Evolutionary conservation across 345 rosid species (phyloP), one percentile per base, ranked within the genome.

Genomic region (Clausena lansium): DNA sequence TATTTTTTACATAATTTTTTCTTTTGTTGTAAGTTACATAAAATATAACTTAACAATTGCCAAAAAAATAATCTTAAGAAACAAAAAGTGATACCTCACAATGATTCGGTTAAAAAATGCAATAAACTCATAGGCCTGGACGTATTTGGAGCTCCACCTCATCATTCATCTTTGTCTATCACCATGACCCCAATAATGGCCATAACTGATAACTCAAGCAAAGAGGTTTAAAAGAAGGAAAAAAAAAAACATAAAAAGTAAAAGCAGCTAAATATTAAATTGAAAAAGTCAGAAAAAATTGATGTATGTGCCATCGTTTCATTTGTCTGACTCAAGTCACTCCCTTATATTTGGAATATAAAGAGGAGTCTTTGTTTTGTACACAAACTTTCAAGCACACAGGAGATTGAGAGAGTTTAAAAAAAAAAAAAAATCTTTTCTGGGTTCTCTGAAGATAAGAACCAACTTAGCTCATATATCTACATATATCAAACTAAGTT

Each of bases 111-210:
- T 24, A 5, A 75, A 60, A 30, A 32, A 20, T 1, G 27, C 8
- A 27, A 60, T 36, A 13, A 52, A 64, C 81, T 45, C 64, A 5
- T 0, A 19, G 70, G 11, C 22, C 63, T 72, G 38, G 75, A 69
- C 67, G 60, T 54, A 63, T 76, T 73, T 75, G 70, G 76, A 74
- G 81, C 86, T 85, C 50, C 50, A 10, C 50, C 50, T 3, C 50
- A 45, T 79, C 84, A 39, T 78, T 82, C 70, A 19, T 84, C 75
- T 81, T 70, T 76, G 73, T 83, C 73, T 67, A 73, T 17, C 50
- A 15, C 50, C 50, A 45, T 45, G 11, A 13, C 50, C 0, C 5
- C 50, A 15, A 11, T 33, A 2, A 13, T 3, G 50, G 50, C 1
- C 17, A 45, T 45, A 45, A 13, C 50, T 45, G 50, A 45, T 45